Evolutionary conservation across 2,329 filamentous ascomycete species (phyloP).

Genomic region (Botrytis tulipae): DNA sequence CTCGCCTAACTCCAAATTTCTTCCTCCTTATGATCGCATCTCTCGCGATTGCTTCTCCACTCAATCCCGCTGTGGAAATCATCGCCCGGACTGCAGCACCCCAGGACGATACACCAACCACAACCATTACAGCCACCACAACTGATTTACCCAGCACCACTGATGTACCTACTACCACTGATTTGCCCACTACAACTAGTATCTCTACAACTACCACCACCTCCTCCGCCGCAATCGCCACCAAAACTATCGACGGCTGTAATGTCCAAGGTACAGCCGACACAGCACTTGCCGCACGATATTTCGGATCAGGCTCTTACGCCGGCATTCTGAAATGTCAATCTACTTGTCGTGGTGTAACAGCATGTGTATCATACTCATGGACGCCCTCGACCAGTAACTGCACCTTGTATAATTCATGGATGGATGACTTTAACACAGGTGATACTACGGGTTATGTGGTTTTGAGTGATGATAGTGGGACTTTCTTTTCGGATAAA

Average conservation of each 20-base stretch:
- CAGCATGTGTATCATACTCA: constrained; percentile 16
- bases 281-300: neutral
- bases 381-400: neutral
- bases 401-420: constrained; percentile 5
- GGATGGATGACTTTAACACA: constrained; percentile 5
- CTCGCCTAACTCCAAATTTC: neutral
- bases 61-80: neutral
- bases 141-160: neutral
- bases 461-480: neutral
- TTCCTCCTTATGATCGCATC: neutral
- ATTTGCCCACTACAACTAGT: neutral
- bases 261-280: constrained; percentile 12
- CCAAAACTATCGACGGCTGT: constrained; percentile 14
- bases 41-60: neutral
- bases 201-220: neutral
- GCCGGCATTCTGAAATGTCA: neutral
- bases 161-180: neutral
- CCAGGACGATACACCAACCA: neutral
- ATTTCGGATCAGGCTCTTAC: neutral
- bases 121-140: neutral
- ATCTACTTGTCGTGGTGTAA: neutral
- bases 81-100: neutral
- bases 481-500: constrained; percentile 17
- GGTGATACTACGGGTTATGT: constrained; percentile 8
- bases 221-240: neutral